Evolutionary conservation across 148 eudicot genomes (phyloP), one percentile per base, ranked within the genome.

Genomic region (Camellia japonica): DNA sequence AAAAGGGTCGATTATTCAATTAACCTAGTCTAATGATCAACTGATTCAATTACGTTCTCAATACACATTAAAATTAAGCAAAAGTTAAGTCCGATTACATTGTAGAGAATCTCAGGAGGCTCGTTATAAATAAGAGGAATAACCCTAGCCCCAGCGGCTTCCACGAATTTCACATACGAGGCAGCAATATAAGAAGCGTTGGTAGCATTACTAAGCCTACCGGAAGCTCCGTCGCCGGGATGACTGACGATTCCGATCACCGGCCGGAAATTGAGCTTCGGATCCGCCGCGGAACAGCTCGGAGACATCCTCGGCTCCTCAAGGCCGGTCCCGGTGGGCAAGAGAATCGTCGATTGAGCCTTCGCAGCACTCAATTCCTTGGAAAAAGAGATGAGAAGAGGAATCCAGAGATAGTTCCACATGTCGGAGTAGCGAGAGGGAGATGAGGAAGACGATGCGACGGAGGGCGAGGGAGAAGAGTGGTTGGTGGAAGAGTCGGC

Each of bases 211-310:
- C 38, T 89, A 2, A 96, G 89, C 60, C 97, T 81, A 2, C 99
- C 99, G 52, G 99, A 92, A 19, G 98, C 98, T 0, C 99, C 99
- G 41, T 96, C 99, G 30, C 99, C 99, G 2, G 99, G 99, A 78
- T 96, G 99, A 64, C 82, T 86, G 0, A 96, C 23, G 5, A 96
- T 94, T 18, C 99, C 99, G 77, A 96, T 93, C 11, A 96, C 91
- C 66, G 99, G 98, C 30, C 98, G 86, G 83, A 65, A 90, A 79
- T 91, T 91, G 47, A 91, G 90, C 64, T 81, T 81, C 3, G 94
- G 84, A 43, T 96, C 92, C 18, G 85, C 86, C 15, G 88, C 74
- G 3, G 88, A 86, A 75, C 99, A 95, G 15, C 83, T 83, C 55
- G 79, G 67, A 30, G 38, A 30, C 71, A 64, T 14, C 63, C 66